Evolutionary conservation across 1,284 basidiomycete species (phyloP).

Genomic region (Paramarasmius palmivorus): DNA sequence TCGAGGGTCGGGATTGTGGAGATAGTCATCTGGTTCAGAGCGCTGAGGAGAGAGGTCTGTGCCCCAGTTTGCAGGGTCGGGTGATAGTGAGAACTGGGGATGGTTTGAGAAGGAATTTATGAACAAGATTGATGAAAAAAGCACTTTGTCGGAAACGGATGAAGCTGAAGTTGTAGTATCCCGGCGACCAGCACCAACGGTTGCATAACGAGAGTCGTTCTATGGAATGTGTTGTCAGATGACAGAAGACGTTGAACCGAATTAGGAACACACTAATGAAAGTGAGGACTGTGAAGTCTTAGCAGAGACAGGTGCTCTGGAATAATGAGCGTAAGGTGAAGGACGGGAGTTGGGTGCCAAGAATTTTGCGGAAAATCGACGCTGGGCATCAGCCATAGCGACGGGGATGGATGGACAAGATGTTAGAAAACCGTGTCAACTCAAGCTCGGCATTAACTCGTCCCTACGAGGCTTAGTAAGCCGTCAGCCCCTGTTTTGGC

Average conservation of each 20-base stretch:
- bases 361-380: too few relatives aligned
- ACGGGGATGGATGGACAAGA: too few relatives aligned
- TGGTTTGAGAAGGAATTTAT: background rate
- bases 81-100: constrained; percentile 66
- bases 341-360: constrained; percentile 7
- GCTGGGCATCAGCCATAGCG: too few relatives aligned
- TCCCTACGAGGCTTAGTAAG: background rate
- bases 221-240: constrained; percentile 13
- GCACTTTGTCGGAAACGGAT: constrained; percentile 45
- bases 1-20: constrained; percentile 76
- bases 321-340: too few relatives aligned
- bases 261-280: constrained; percentile 43
- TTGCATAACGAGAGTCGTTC: constrained; percentile 29
- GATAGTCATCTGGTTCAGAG: constrained; percentile 64
- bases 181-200: constrained; percentile 17
- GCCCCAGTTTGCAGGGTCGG: constrained; percentile 70
- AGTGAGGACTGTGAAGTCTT: background rate
- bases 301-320: too few relatives aligned
- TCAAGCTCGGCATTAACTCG: constrained; percentile 37
- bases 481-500: constrained; percentile 22
- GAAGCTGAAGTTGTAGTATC: too few relatives aligned
- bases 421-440: constrained; percentile 27
- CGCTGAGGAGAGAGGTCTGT: constrained; percentile 57
- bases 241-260: constrained; percentile 4
- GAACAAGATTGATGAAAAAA: background rate